Evolutionary conservation across 345 rosid species (phyloP).

Genomic region (Conringia planisiliqua): DNA sequence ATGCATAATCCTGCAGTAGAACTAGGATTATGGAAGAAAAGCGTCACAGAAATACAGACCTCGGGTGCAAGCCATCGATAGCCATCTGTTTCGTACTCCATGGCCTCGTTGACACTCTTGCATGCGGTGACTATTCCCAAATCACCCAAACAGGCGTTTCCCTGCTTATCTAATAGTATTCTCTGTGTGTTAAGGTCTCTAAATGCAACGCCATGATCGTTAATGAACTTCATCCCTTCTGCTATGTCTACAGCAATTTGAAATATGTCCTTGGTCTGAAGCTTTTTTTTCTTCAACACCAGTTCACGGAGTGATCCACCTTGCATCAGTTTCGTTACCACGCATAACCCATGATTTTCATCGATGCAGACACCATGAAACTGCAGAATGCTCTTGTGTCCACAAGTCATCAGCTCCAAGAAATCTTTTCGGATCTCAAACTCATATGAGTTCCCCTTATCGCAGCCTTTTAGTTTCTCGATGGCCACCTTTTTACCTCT

Average conservation of each 20-base stretch:
- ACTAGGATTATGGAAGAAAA: slow-evolving; percentile 1
- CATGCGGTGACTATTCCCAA: slow-evolving; percentile 85
- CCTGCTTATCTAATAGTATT: slow-evolving; percentile 75
- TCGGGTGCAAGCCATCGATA: slow-evolving; percentile 99
- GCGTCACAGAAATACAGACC: slow-evolving; percentile 47
- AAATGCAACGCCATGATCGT: slow-evolving; percentile 77
- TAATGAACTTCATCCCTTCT: slow-evolving; percentile 80
- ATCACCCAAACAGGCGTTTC: slow-evolving; percentile 85
- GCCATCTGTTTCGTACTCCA: slow-evolving; percentile 98
- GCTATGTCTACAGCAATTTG: slow-evolving; percentile 76
- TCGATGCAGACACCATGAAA: slow-evolving; percentile 83
- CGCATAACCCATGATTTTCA: slow-evolving; percentile 87
- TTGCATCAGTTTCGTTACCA: slow-evolving; percentile 85
- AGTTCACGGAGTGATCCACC: slow-evolving; percentile 85
- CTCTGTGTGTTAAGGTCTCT: slow-evolving; percentile 87
- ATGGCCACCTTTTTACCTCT: slow-evolving; percentile 73
- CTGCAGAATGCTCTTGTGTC: slow-evolving; percentile 76
- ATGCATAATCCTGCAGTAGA: not conserved
- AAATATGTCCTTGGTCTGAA: slow-evolving; percentile 68
- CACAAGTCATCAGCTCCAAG: slow-evolving; percentile 90
- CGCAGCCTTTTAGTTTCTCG: slow-evolving; percentile 97
- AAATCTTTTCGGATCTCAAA: slow-evolving; percentile 81
- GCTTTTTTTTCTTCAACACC: slow-evolving; percentile 73
- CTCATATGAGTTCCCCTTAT: slow-evolving; percentile 79
- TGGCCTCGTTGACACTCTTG: slow-evolving; percentile 74